Percentiles rank a stretch among this genome's conserved stretches.
Evolutionary conservation across 371 early-diverging fungal genomes (phyloP).

Genomic region (Coemansia sp.): DNA sequence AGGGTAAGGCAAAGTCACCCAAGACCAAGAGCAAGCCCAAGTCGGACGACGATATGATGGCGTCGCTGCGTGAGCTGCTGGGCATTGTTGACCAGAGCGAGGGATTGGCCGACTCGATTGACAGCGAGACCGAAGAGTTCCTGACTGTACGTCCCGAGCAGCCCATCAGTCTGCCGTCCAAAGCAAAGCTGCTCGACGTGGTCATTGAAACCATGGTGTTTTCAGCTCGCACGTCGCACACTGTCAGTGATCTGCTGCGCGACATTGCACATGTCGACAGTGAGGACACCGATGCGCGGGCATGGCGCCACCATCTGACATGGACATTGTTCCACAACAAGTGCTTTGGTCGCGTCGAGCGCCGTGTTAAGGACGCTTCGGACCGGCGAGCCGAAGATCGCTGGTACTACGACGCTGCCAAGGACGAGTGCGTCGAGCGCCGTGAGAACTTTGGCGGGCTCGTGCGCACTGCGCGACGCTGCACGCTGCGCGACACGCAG

Average conservation of each 20-base stretch:
- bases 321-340: constrained; percentile 35
- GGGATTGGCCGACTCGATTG: constrained; percentile 42
- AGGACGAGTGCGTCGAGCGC: constrained; percentile 45
- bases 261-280: constrained; percentile 35
- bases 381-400: constrained; percentile 51
- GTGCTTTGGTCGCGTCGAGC: constrained; percentile 54
- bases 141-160: constrained; percentile 26
- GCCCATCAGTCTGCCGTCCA: constrained; percentile 14
- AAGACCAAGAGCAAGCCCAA: background rate
- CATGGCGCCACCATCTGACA: constrained; percentile 45
- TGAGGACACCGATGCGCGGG: constrained; percentile 7
- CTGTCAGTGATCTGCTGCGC: constrained; percentile 52
- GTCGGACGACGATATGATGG: constrained; percentile 42
- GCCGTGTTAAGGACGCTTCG: constrained; percentile 52
- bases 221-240: constrained; percentile 53
- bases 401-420: constrained; percentile 52
- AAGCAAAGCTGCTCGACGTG: constrained; percentile 35
- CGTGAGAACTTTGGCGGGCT: constrained; percentile 51
- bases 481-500: constrained; percentile 54
- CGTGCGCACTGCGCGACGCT: constrained; percentile 52
- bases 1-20: constrained; percentile 3
- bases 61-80: constrained; percentile 45
- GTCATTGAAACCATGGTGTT: constrained; percentile 52
- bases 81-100: constrained; percentile 50
- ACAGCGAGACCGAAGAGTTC: constrained; percentile 46